Conservation (phyloP, 2,329 filamentous ascomycete genomes). For the Cladophialophora carrionii region DNA sequence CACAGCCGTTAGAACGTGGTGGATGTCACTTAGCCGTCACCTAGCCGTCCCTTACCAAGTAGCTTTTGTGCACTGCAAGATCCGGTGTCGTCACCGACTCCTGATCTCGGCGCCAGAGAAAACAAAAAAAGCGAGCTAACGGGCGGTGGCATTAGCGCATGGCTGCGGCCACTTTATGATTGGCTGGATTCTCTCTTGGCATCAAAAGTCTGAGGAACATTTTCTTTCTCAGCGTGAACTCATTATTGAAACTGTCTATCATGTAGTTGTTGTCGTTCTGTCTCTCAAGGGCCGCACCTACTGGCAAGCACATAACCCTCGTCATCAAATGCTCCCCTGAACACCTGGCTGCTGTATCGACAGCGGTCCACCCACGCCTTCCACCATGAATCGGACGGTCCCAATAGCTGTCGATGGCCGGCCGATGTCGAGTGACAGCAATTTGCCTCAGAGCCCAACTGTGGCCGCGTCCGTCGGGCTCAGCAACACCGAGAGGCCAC, state of each 20-base stretch:
- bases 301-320: constrained; percentile 1
- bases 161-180: background rate
- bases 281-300: background rate
- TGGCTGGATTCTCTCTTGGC: constrained; percentile 17
- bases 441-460: constrained; percentile 47
- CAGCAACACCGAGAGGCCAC: constrained; percentile 18
- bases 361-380: constrained; percentile 18
- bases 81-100: background rate
- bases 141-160: constrained; percentile 1
- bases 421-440: constrained; percentile 22
- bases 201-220: constrained; percentile 17
- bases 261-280: constrained; percentile 6
- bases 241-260: background rate
- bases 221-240: constrained; percentile 18
- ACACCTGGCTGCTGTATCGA: constrained; percentile 23
- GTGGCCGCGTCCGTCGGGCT: constrained; percentile 47
- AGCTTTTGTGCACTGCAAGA: background rate
- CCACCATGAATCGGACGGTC: constrained; percentile 25
- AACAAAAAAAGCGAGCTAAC: constrained; percentile 1
- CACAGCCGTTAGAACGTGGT: no score
- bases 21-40: no score
- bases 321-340: constrained; percentile 29
- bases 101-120: background rate
- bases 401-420: constrained; percentile 19
- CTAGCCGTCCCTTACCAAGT: no score